These are phyloP conservation scores for Botrytis galanthina DNA, from an alignment of 2,329 filamentous ascomycete genomes.

Conservation along the genomic window DNA sequence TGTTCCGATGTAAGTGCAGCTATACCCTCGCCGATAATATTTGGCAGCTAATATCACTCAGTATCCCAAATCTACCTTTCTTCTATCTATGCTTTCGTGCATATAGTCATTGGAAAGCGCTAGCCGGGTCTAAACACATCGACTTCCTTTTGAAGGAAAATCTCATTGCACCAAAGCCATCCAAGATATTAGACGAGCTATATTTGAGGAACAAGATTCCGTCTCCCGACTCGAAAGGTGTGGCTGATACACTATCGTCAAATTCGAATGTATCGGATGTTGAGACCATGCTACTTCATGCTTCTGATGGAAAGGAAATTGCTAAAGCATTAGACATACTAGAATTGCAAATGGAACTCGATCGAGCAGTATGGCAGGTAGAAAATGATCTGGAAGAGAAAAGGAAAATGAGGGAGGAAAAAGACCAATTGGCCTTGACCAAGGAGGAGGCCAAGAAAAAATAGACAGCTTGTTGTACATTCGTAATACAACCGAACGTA, in stretches of 20 bases:
- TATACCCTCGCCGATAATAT: neutral
- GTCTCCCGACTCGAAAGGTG: constrained; percentile 19
- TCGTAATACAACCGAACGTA: constrained; percentile 1
- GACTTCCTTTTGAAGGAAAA: constrained; percentile 76
- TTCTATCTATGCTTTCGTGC: constrained; percentile 92
- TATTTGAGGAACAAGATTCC: constrained; percentile 49
- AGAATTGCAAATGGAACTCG: constrained; percentile 68
- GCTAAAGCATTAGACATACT: constrained; percentile 64
- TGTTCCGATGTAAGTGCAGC: constrained; percentile 71
- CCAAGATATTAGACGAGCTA: constrained; percentile 67
- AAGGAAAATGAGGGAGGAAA: constrained; percentile 32
- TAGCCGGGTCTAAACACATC: constrained; percentile 80
- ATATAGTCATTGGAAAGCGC: constrained; percentile 87
- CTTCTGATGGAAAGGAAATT: constrained; percentile 55
- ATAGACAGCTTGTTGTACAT: constrained; percentile 14
- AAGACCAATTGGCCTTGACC: constrained; percentile 26
- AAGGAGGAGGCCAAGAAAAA: constrained; percentile 28
- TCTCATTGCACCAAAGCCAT: constrained; percentile 65
- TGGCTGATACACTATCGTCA: constrained; percentile 11
- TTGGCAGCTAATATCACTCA: constrained; percentile 40
- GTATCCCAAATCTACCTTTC: constrained; percentile 90
- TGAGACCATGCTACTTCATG: constrained; percentile 46
- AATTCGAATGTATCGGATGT: constrained; percentile 33
- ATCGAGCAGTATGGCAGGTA: constrained; percentile 74
- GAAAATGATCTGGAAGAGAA: constrained; percentile 42